Conservation (phyloP, 768 basidiomycete species). For the Multifurca ochricompacta region DNA sequence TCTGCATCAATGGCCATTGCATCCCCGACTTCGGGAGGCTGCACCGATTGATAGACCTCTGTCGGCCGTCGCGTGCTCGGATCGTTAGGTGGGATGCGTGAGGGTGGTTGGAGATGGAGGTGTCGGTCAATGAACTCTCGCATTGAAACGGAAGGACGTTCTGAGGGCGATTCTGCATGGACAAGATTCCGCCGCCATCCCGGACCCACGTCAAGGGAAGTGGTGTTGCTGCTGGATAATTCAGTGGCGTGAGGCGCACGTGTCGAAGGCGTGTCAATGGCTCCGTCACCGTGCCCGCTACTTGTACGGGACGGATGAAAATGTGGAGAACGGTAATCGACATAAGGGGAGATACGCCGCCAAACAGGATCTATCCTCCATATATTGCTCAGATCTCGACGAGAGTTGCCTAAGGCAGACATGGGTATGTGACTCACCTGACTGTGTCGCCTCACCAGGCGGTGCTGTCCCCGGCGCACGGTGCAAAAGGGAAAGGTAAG, state of each 20-base stretch:
- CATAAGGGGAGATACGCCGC: slow-evolving; percentile 4
- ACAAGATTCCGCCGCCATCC: slow-evolving; percentile 14
- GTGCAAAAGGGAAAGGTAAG: not conserved
- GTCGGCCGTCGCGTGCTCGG: not conserved
- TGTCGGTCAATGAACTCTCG: slow-evolving; percentile 7
- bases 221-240: not conserved
- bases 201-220: not conserved
- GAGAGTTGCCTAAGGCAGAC: not conserved
- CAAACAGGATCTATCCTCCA: not conserved
- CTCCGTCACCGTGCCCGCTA: not conserved
- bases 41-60: slow-evolving; percentile 7
- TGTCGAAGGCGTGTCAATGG: not conserved
- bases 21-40: not conserved
- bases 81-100: slow-evolving; percentile 4
- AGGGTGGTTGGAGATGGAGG: slow-evolving; percentile 4
- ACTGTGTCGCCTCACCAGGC: not conserved
- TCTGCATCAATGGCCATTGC: not conserved
- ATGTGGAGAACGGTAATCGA: not conserved
- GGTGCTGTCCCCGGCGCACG: not conserved
- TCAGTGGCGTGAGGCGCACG: slow-evolving; percentile 3
- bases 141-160: slow-evolving; percentile 4
- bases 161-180: slow-evolving; percentile 6
- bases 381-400: not conserved
- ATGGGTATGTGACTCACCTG: slow-evolving; percentile 1
- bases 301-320: not conserved